Base-by-base conservation (phyloP, 805 yeast species). In the Wickerhamiella sorbophila region DNA sequence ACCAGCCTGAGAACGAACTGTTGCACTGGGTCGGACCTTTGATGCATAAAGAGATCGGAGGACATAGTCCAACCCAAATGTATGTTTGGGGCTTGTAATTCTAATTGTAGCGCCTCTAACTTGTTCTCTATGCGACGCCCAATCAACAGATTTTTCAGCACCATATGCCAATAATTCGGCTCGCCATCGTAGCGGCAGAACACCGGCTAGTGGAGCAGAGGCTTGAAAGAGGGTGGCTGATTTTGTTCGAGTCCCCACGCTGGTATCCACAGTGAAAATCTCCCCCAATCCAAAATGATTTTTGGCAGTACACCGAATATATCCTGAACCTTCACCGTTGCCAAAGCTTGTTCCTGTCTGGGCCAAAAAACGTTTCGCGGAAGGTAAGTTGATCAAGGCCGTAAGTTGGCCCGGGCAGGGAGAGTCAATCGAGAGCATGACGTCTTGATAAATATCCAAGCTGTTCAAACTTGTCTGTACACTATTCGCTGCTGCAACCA, bases 321-420 rank as follows among this genome's bases (percentile, higher is more conserved):
- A 86, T 1, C 96, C 97, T 55, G 83, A 91, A 24, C 96, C 98
- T 64, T 91, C 97, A 26, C 94, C 94, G 56, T 91, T 88, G 1
- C 97, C 97, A 5, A 91, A 74, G 59, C 86, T 87, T 1, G 97
- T 91, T 3, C 99, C 99, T 1, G 96, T 83, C 52, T 81, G 82
- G 41, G 94, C 87, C 45, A 72, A 70, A 52, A 86, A 80, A 49
- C 72, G 70, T 51, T 84, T 84, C 3, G 71, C 71, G 10, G 58
- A 56, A 3, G 48, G 48, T 8, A 54, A 46, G 15, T 35, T 26
- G 5, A 53, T 39, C 12, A 38, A 24, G 2, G 47, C 43, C 6
- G 50, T 34, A 2, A 52, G 46, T 18, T 34, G 38, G 8, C 45
- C 47, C 4, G 47, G 44, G 4, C 36, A 39, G 22, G 31, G 4